Evolutionary conservation across 805 yeast species (phyloP).

Genomic region (baker's yeast (Saccharomyces cerevisiae)): DNA sequence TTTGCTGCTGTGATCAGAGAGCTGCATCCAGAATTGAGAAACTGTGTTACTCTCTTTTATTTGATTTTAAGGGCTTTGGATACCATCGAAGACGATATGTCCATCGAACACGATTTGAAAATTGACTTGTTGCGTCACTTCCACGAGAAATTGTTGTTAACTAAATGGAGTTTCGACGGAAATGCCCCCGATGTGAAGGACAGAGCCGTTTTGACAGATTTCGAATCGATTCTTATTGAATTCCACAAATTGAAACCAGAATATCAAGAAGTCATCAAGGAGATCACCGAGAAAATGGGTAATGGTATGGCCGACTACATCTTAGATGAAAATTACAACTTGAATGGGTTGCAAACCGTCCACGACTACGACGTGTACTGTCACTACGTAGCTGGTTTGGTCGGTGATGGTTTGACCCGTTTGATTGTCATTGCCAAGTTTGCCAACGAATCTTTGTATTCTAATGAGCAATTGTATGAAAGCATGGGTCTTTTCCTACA

Average conservation of each 20-base stretch:
- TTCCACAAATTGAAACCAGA: slow-evolving; percentile 64
- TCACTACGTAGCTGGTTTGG: slow-evolving; percentile 95
- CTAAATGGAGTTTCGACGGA: slow-evolving; percentile 78
- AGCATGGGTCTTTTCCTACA: slow-evolving; percentile 94
- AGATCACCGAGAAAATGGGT: slow-evolving; percentile 82
- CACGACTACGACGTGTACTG: slow-evolving; percentile 86
- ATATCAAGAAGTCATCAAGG: slow-evolving; percentile 71
- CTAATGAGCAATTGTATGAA: slow-evolving; percentile 42
- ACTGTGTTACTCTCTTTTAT: slow-evolving; percentile 77
- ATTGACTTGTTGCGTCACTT: slow-evolving; percentile 67
- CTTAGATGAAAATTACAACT: slow-evolving; percentile 65
- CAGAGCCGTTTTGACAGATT: slow-evolving; percentile 70
- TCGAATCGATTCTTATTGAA: slow-evolving; percentile 59
- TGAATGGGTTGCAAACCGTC: slow-evolving; percentile 68
- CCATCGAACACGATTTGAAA: slow-evolving; percentile 62
- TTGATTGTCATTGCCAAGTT: slow-evolving; percentile 70
- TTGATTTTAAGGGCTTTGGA: slow-evolving; percentile 83
- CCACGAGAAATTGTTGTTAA: slow-evolving; percentile 48
- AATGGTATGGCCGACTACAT: slow-evolving; percentile 96
- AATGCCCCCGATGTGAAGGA: slow-evolving; percentile 73
- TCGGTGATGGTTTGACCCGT: slow-evolving; percentile 90
- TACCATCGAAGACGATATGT: slow-evolving; percentile 94
- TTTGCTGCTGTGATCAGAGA: slow-evolving; percentile 92
- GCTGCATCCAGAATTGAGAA: slow-evolving; percentile 80
- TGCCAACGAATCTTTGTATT: slow-evolving; percentile 43